Evolutionary conservation across 1,284 basidiomycete species (phyloP), one percentile per base, ranked within the genome.

Genomic region (Schizophyllum amplum): DNA sequence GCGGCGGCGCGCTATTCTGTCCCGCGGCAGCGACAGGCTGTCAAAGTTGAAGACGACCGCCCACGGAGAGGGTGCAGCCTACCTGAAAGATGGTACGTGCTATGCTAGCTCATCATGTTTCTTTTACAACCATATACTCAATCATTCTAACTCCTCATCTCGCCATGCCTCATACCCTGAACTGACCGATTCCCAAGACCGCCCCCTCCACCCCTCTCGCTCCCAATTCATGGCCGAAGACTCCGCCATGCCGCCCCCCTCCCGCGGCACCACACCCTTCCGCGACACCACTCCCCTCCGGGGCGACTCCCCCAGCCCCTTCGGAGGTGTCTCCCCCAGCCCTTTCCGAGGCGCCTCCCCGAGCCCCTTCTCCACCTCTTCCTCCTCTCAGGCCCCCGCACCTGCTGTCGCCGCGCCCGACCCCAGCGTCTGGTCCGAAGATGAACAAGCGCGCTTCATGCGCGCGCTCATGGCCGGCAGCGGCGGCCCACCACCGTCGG

Each of bases 31-130:
- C 24, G 87, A 90, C 73, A 79, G 88, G 57, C 79, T 91, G 23
- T 81, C 84, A 47, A 89, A 84, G 66, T 77, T 90, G 53, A 87
- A 87, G 4, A 84, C 83, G 4, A 84, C 84, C 5, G 87, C 86
- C 21, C 74, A 88, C 55, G 87, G 87, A 27, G 86, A 87, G 57
- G 86, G 88, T 59, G 80, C 81, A 4, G 75, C 76, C n/a, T 86
- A 81, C 64, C 67, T 78, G 58, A 76, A 77, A 62, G 74, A 80
- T 55, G 79, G 85, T 85, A 59, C 59, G 75, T 66, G 49, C 21
- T 21, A n/a, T n/a, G n/a, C n/a, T n/a, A n/a, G n/a, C n/a, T 58
- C 47, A 54, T 0, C 4, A 22, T 25, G 23, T 20, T 52, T 23
- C 22, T 25, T 4, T 20, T 15, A 4, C 25, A 25, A 22, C 24